Percentiles rank a stretch among this genome's conserved stretches.
Evolutionary conservation across 148 eudicot genomes (phyloP).

Genomic region (Suaeda aralocaspica): DNA sequence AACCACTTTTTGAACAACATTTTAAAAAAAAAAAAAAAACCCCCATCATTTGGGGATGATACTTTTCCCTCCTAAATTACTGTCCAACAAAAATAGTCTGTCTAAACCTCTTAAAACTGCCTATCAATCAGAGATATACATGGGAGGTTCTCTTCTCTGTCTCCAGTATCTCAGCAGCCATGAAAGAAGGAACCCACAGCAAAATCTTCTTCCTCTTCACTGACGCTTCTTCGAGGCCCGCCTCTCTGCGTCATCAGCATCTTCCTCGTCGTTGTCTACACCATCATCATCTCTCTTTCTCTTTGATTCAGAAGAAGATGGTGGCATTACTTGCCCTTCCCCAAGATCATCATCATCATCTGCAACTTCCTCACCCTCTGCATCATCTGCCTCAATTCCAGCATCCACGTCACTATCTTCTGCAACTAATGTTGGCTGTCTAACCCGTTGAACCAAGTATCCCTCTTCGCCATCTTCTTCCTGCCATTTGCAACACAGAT

Average conservation of each 20-base stretch:
- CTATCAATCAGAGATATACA: constrained; percentile 21
- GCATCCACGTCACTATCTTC: constrained; percentile 50
- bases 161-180: constrained; percentile 10
- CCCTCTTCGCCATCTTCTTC: constrained; percentile 76
- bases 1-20: constrained; percentile 42
- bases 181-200: constrained; percentile 2
- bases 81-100: constrained; percentile 15
- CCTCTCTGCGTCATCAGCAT: constrained; percentile 22
- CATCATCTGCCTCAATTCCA: constrained; percentile 42
- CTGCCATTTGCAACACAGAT: constrained; percentile 34
- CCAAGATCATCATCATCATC: constrained; percentile 51
- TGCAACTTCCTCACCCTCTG: constrained; percentile 49
- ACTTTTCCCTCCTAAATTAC: constrained; percentile 34
- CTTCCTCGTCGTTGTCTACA: constrained; percentile 26
- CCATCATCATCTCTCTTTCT: constrained; percentile 44
- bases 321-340: constrained; percentile 44
- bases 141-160: neutral
- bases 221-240: constrained; percentile 54
- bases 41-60: constrained; percentile 17
- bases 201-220: constrained; percentile 12
- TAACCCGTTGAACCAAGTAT: constrained; percentile 69
- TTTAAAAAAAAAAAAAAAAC: no score
- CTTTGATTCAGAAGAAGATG: constrained; percentile 37
- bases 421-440: constrained; percentile 41
- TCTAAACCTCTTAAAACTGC: constrained; percentile 14